Conservation (phyloP, 352 stramenopile species). For the Phytophthora syringae region DNA sequence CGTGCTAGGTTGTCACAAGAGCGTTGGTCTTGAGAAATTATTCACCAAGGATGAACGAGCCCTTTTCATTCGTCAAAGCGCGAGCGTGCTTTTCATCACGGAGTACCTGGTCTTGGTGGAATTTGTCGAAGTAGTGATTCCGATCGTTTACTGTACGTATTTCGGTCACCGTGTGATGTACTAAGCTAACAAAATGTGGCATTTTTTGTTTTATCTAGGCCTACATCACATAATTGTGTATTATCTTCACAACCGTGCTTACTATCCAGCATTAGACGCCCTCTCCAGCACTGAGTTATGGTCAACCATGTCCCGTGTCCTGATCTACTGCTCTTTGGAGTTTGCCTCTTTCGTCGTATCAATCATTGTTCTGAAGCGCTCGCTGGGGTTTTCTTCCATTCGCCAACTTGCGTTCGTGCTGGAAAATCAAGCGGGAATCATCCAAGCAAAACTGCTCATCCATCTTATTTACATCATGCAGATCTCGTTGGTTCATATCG, state of each 20-base stretch:
- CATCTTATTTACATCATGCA: conserved; percentile 47
- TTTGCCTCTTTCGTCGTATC: conserved; percentile 21
- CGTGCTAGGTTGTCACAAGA: not conserved
- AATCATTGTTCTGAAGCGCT: conserved; percentile 19
- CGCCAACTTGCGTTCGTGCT: conserved; percentile 48
- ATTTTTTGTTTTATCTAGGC: conserved; percentile 1
- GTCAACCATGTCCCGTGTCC: conserved; percentile 11
- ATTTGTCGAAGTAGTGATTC: conserved; percentile 47
- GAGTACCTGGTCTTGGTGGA: conserved; percentile 52
- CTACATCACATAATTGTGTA: conserved; percentile 21
- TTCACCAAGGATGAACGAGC: conserved; percentile 22
- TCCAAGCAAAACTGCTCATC: conserved; percentile 45
- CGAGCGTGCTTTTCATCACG: conserved; percentile 38
- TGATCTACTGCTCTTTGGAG: conserved; percentile 26
- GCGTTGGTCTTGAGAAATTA: conserved; percentile 7
- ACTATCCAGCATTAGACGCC: conserved; percentile 20
- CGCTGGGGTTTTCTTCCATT: conserved; percentile 27
- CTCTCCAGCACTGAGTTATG: conserved; percentile 8
- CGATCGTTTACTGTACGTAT: conserved; percentile 41
- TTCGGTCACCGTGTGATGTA: not conserved
- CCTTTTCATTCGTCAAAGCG: conserved; percentile 31
- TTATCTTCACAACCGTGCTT: conserved; percentile 34
- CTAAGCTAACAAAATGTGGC: not conserved
- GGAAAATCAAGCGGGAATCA: conserved; percentile 15
- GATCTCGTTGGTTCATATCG: conserved; percentile 32